Evolutionary conservation across 208 protist species (phyloP), one percentile per base, ranked within the genome.

Genomic region (Balamuthia mandrillaris): DNA sequence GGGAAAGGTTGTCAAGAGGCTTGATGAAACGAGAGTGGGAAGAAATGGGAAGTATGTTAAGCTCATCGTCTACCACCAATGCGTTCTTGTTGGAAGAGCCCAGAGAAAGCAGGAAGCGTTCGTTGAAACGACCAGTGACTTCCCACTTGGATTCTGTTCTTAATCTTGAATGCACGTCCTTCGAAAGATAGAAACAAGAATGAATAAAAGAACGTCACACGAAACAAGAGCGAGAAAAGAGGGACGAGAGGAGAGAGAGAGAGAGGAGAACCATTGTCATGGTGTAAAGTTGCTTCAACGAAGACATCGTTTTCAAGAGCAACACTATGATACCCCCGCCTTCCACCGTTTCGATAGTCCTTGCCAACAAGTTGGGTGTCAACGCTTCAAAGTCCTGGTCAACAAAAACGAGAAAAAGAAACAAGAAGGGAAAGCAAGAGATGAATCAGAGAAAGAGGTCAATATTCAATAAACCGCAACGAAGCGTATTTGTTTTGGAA

Each of bases 331-430:
- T 63, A 31, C 99, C 98, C 68, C 98, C 98, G 41, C 98, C 98
- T 83, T 98, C 96, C n/a, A 99, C 98, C 0, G 98, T 99, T 91
- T 99, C 99, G 78, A 99, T 94, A 1, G 98, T 99, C 61, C 98
- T 90, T 3, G 98, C 98, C 3, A 99, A 92, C 39, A 98, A 92
- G 88, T 99, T 99, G 16, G 99, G 99, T 37, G 97, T 99, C 29
- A 99, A 92, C 1, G 97, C 96, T 94, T 99, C 97, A 91, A 99
- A 99, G 93, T 99, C 98, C 93, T 99, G 95, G 24, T 74, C 18
- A 42, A 88, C 7, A 82, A 0, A 68, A 68, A 51, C n/a, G 18
- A 51, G 47, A 85, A 83, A 81, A 27, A 14, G n/a, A 83, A 81
- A 79, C n/a, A 68, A 78, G 66, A 21, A 5, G 44, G 10, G 65